A percentile compares a stretch with the other conserved stretches of the same genome.
These are phyloP conservation scores for Lachancea thermotolerans DNA, from an alignment of 805 yeast species.

Conservation along the genomic window DNA sequence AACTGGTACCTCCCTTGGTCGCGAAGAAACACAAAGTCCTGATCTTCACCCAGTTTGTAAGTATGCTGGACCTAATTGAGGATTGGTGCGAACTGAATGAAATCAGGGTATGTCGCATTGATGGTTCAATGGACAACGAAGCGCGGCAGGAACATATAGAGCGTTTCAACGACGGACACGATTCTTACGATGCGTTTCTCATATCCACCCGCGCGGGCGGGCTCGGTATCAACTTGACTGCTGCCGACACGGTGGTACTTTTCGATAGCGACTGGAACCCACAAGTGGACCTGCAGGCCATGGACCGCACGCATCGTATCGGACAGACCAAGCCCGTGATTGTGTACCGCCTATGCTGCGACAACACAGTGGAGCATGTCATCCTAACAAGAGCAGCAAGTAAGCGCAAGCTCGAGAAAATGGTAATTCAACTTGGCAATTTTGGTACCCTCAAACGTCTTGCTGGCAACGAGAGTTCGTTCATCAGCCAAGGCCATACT, in stretches of 20 bases:
- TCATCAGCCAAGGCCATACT: conserved; percentile 7
- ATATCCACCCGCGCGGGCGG: conserved; percentile 94
- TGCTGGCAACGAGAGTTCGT: conserved; percentile 29
- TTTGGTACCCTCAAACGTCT: conserved; percentile 40
- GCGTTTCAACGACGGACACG: conserved; percentile 34
- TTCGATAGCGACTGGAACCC: conserved; percentile 98
- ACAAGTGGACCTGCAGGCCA: conserved; percentile 92
- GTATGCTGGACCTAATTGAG: conserved; percentile 70
- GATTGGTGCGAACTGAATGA: conserved; percentile 58
- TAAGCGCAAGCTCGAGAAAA: conserved; percentile 69
- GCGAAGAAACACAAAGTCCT: conserved; percentile 57
- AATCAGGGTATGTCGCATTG: conserved; percentile 52
- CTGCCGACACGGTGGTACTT: conserved; percentile 84
- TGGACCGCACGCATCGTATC: conserved; percentile 90
- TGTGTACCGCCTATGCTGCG: conserved; percentile 68
- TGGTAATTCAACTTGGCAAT: conserved; percentile 63
- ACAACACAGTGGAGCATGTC: conserved; percentile 78
- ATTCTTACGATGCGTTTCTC: conserved; percentile 48
- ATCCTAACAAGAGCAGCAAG: conserved; percentile 71
- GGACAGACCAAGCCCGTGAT: conserved; percentile 85
- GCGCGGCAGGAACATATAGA: conserved; percentile 61
- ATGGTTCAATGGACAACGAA: conserved; percentile 64
- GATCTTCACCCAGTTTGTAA: conserved; percentile 82
- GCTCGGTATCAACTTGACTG: conserved; percentile 75
- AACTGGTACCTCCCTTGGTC: conserved; percentile 48